A percentile compares a stretch with the other conserved stretches of the same genome.
Conservation (phyloP, 805 yeast species). For the Yamadazyma laniorum region DNA sequence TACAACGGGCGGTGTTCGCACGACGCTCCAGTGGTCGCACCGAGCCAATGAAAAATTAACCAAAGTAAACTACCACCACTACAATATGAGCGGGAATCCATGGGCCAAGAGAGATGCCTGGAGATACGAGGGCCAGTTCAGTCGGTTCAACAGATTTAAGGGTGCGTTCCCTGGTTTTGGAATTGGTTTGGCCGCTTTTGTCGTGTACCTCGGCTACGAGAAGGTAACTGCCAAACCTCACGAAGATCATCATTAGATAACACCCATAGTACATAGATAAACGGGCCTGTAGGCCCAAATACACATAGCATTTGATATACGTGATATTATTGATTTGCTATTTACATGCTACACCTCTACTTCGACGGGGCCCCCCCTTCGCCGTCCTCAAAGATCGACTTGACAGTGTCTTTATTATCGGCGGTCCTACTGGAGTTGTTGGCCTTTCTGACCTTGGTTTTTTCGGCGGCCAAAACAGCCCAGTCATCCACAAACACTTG, state of each 20-base stretch:
- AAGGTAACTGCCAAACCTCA: slow-evolving; percentile 41
- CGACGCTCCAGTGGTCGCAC: neutral
- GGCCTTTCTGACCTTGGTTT: slow-evolving; percentile 57
- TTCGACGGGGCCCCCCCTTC: slow-evolving; percentile 10
- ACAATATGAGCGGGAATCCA: slow-evolving; percentile 29
- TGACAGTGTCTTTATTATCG: slow-evolving; percentile 15
- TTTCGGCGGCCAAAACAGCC: slow-evolving; percentile 66
- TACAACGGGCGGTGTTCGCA: no score
- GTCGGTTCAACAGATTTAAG: slow-evolving; percentile 64
- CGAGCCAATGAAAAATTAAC: slow-evolving; percentile 8
- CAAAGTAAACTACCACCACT: slow-evolving; percentile 3
- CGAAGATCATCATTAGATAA: slow-evolving; percentile 24
- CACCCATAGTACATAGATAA: slow-evolving; percentile 1
- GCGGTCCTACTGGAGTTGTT: slow-evolving; percentile 25
- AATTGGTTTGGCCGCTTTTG: slow-evolving; percentile 73
- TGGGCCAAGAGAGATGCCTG: slow-evolving; percentile 79
- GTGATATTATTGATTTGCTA: slow-evolving; percentile 4
- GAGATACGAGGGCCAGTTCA: slow-evolving; percentile 84
- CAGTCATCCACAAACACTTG: slow-evolving; percentile 69
- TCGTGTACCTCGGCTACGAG: slow-evolving; percentile 62
- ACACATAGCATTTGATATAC: neutral
- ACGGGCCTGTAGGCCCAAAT: neutral
- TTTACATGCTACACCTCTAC: slow-evolving; percentile 10
- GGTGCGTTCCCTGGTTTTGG: slow-evolving; percentile 81
- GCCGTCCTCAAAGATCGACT: slow-evolving; percentile 18